Base-by-base conservation (phyloP, 164 flowering plant genomes). In the Umbellularia californica region DNA sequence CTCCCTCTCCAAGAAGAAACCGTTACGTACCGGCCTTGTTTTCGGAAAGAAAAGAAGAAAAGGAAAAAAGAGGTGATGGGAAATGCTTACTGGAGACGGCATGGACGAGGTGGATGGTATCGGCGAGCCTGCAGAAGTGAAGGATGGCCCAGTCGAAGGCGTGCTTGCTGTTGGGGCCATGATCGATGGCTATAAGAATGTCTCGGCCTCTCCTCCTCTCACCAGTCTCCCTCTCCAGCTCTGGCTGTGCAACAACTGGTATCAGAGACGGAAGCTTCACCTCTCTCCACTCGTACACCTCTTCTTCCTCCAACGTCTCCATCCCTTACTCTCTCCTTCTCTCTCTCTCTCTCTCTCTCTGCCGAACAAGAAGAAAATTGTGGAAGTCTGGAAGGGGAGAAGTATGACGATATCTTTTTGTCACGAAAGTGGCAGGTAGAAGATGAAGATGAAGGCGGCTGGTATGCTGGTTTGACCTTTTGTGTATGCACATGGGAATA, bases 61-160 rank as follows among this genome's bases (percentile, higher is more conserved):
- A 17, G 14, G 0, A 3, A 52, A 3, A 3, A 51, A 15, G 0
- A 51, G 13, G 63, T 74, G 41, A 67, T 22, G 22, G 22, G 64
- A 11, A 20, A 50, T 50, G 30, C 60, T 55, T 78, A 92, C 97
- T 85, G 72, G 98, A 86, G 71, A 93, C 95, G 62, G 89, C 92
- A 67, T 91, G 91, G 50, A 93, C 78, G 72, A 95, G 92, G 65
- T 93, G 95, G 72, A 95, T 23, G 62, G 97, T 92, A 70, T 95
- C 98, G 28, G 96, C 96, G 69, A 90, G 88, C 27, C 97, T 76
- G 86, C 96, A 90, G 77, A 95, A 75, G 72, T 95, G 94, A 9
- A 83, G 76, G 30, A 93, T 74, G 27, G 90, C 92, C 99, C 98
- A 95, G 77, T 95, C 91, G 74, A 95, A 92, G 72, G 99, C 99